These are phyloP conservation scores for Chaetothyriales sp. DNA, from an alignment of 2,329 filamentous ascomycete genomes.

Conservation along the genomic window DNA sequence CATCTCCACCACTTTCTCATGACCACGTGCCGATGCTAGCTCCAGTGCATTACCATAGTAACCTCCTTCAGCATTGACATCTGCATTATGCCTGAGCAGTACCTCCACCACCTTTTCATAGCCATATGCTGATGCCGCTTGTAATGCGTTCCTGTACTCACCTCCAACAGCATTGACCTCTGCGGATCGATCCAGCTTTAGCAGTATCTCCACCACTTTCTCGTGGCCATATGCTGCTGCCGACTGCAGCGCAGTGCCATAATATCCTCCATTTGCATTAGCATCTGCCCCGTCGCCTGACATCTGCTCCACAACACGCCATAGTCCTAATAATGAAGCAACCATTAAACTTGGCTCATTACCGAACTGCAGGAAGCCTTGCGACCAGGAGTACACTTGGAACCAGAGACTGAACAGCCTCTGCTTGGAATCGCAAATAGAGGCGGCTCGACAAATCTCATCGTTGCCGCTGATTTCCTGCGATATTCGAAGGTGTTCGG, in stretches of 20 bases:
- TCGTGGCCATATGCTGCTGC: slow-evolving; percentile 1
- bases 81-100: slow-evolving; percentile 8
- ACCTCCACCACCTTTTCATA: slow-evolving; percentile 6
- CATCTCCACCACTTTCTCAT: slow-evolving; percentile 8
- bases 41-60: slow-evolving; percentile 7
- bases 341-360: neutral
- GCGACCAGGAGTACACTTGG: neutral
- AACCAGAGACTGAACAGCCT: neutral
- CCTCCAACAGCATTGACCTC: slow-evolving; percentile 11
- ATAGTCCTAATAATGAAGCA: neutral
- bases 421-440: neutral
- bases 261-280: slow-evolving; percentile 9
- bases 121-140: slow-evolving; percentile 4
- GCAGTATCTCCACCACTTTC: slow-evolving; percentile 1
- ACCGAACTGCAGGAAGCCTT: neutral
- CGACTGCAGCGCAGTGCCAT: slow-evolving; percentile 14
- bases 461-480: neutral
- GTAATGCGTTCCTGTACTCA: slow-evolving; percentile 4
- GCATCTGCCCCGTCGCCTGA: neutral
- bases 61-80: slow-evolving; percentile 13
- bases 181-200: neutral
- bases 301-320: neutral
- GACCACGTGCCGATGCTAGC: slow-evolving; percentile 3
- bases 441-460: neutral
- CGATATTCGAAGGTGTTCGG: neutral